Conservation (phyloP, 2,329 filamentous ascomycete species). For the Trichoderma lentiforme region DNA sequence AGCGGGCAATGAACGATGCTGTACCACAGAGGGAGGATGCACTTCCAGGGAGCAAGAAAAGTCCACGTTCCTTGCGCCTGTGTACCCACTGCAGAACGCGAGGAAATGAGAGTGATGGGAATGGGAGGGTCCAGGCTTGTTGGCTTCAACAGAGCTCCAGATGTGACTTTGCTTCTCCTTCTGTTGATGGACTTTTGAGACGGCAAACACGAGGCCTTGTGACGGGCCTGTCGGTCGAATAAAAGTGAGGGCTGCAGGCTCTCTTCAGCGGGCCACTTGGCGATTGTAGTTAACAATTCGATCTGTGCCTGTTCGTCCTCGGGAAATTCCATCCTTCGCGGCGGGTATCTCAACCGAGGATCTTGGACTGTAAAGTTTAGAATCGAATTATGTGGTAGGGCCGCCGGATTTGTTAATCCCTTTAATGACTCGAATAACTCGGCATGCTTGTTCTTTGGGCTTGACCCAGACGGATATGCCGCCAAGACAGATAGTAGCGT, state of each 20-base stretch:
- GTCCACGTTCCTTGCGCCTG: slow-evolving; percentile 72
- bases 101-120: slow-evolving; percentile 68
- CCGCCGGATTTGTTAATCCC: slow-evolving; percentile 63
- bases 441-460: slow-evolving; percentile 38
- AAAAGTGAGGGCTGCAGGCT: slow-evolving; percentile 49
- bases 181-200: slow-evolving; percentile 80
- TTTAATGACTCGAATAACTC: slow-evolving; percentile 50
- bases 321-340: slow-evolving; percentile 49
- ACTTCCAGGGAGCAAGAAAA: slow-evolving; percentile 85
- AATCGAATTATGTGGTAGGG: slow-evolving; percentile 66
- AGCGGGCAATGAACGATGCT: slow-evolving; percentile 78
- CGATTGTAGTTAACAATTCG: slow-evolving; percentile 57
- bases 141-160: slow-evolving; percentile 60
- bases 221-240: slow-evolving; percentile 66
- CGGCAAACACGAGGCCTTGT: slow-evolving; percentile 62
- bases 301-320: slow-evolving; percentile 36
- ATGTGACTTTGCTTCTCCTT: slow-evolving; percentile 60
- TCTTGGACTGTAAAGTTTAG: slow-evolving; percentile 73
- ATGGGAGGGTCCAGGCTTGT: slow-evolving; percentile 67
- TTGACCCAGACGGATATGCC: slow-evolving; percentile 39
- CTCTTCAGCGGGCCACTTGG: slow-evolving; percentile 64
- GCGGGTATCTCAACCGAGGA: slow-evolving; percentile 76
- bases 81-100: slow-evolving; percentile 44
- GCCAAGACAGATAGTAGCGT: slow-evolving; percentile 67
- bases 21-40: slow-evolving; percentile 81